phyloP scores from a whole-genome alignment of 2,329 filamentous ascomycete species.

The Colletotrichum sp. region DNA sequence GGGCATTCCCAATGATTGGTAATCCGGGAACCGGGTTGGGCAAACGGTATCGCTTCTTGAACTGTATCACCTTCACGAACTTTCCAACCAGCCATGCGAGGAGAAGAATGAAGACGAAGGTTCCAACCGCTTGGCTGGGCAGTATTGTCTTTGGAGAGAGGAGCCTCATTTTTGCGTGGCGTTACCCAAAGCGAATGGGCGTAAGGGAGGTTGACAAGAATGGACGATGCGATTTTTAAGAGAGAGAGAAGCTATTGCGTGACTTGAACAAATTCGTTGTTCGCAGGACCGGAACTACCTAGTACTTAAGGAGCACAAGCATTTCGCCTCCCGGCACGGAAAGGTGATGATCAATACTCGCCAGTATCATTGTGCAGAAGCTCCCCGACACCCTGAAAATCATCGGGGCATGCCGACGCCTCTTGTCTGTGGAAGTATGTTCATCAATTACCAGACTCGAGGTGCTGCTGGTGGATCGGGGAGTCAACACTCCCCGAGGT shows the following conservation, averaged over 20 bases:
- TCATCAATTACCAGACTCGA: not conserved
- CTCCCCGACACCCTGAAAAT: not conserved
- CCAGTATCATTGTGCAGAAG: not conserved
- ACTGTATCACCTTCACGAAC: not conserved
- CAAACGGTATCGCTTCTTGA: not conserved
- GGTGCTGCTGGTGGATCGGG: not conserved
- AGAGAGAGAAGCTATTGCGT: not conserved
- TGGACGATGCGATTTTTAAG: rapidly evolving
- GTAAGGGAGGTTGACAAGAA: not conserved
- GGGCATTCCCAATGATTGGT: not conserved
- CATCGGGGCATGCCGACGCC: not conserved
- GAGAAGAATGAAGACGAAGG: not conserved
- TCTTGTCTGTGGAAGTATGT: not conserved
- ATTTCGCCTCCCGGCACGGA: not conserved
- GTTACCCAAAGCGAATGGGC: rapidly evolving
- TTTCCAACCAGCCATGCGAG: not conserved
- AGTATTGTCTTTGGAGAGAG: not conserved
- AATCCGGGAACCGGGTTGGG: not conserved
- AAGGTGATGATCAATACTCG: not conserved
- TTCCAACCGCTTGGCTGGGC: not conserved
- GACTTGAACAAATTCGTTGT: not conserved
- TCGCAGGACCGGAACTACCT: not conserved
- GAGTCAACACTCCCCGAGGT: not conserved
- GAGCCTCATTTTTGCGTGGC: not conserved
- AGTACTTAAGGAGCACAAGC: not conserved